Evolutionary conservation across 108 stramenopile genomes (phyloP), one percentile per base, ranked within the genome.

Genomic region (Fistulifera solaris): DNA sequence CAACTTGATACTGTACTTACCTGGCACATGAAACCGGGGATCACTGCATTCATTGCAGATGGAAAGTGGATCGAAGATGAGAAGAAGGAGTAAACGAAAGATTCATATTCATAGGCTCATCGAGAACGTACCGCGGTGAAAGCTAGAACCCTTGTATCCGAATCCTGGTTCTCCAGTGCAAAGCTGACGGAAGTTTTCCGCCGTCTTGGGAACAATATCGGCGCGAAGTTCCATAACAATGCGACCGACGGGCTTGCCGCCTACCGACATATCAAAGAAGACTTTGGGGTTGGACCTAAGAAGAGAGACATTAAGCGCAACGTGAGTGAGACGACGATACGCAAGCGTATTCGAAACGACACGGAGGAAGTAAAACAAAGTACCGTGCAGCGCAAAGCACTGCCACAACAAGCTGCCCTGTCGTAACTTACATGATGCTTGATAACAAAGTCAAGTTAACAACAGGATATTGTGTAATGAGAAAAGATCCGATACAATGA

Each of bases 141-240:
- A 62, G 21, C 45, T 23, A 16, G 38, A 40, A 16, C 58, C 98
- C 67, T 94, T 83, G 75, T 93, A 98, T 56, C 89, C 93, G 40
- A 83, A 84, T 64, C 89, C 89, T 55, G 87, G 62, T 75, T 96
- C 95, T 31, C 96, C 98, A 11, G 96, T 97, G 65, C 98, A 98
- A 8, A 98, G 80, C n/a, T 81, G 82, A 48, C 94, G 85, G 48
- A 76, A 71, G 66, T 89, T 89, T 67, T 96, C 96, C 15, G 91
- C 96, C 0, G 96, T 98, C 68, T 93, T 92, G 48, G 98, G 98
- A 17, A 62, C 96, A 27, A 94, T 93, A 65, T 99, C 96, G 21
- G 89, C 89, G 61, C 71, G 81, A 18, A 99, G 91, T 63, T 96
- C 94, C 54, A 99, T 93, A 26, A 73, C 77, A 47, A 99, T 89